phyloP scores from a whole-genome alignment of 345 rosid species.

The Populus ilicifolia region DNA sequence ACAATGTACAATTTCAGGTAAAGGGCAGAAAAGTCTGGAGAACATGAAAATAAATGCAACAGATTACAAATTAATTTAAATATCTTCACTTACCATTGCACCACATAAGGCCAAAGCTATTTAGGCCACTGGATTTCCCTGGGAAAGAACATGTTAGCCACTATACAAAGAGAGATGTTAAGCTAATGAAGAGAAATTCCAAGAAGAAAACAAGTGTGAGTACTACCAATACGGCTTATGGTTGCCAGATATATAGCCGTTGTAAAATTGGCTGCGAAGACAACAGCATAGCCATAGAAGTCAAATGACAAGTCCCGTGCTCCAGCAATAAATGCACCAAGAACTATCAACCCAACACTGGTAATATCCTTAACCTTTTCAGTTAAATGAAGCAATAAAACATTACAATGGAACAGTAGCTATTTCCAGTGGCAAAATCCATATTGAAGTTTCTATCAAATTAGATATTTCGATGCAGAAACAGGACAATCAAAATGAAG shows the following conservation, averaged over 20 bases:
- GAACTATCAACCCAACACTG: slow-evolving; percentile 87
- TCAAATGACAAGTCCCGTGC: slow-evolving; percentile 95
- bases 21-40: background rate
- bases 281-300: slow-evolving; percentile 82
- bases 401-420: slow-evolving; percentile 15
- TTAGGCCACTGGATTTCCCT: slow-evolving; percentile 97
- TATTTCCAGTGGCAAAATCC: slow-evolving; percentile 3
- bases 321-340: slow-evolving; percentile 94
- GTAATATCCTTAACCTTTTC: slow-evolving; percentile 44
- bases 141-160: slow-evolving; percentile 18
- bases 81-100: slow-evolving; percentile 68
- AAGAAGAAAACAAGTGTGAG: background rate
- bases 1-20: slow-evolving; percentile 6
- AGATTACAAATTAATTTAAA: background rate
- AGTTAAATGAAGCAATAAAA: slow-evolving; percentile 41
- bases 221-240: slow-evolving; percentile 78
- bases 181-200: slow-evolving; percentile 4
- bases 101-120: slow-evolving; percentile 99
- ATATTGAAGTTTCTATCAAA: background rate
- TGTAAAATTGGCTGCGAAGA: slow-evolving; percentile 77
- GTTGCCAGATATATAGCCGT: slow-evolving; percentile 93
- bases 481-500: background rate
- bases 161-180: slow-evolving; percentile 12
- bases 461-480: background rate
- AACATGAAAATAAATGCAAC: background rate